Evolutionary conservation across 306 rosid species (phyloP), one percentile per base, ranked within the genome.

Genomic region (Vigna radiata): DNA sequence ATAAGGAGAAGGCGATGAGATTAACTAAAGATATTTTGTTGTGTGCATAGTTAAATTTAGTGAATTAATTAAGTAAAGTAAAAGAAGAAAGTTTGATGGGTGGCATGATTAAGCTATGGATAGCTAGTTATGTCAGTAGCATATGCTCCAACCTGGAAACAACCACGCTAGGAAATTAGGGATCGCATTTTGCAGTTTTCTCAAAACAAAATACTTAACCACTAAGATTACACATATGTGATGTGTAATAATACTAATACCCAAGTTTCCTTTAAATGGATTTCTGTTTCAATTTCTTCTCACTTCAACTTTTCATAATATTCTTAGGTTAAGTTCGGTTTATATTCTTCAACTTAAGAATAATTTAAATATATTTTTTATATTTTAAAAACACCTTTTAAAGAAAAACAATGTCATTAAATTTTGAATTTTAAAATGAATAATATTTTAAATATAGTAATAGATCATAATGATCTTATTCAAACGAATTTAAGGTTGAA

Each of bases 141-240:
- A 72, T 72, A 72, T 72, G 79, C 68, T 64, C 74, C 44, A 49
- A 54, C 7, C 16, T 39, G 44, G 73, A 65, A 72, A 80, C 75
- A 53, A 43, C 29, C 8, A 65, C 75, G 37, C 54, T 8, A 56
- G 6, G 4, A 66, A 44, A 48, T 36, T 12, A 44, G 10, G 15
- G 59, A 44, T 48, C 48, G 18, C 55, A 53, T 64, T 66, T 72
- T 65, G 6, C 23, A 53, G 19, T 29, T 29, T 73, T 46, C 50
- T 25, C 25, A 74, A 72, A 52, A 72, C 53, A 72, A 81, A 68
- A 68, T 60, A 75, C 64, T 70, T 67, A 67, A 70, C 71, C 33
- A 62, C 70, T 69, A 74, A 59, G 59, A 66, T 72, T 65, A 19
- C 62, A 82, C 18, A 66, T 54, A 54, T 64, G 68, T 14, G 48